Base-by-base conservation (phyloP, 345 rosid genomes). In the Bruguiera parviflora region DNA sequence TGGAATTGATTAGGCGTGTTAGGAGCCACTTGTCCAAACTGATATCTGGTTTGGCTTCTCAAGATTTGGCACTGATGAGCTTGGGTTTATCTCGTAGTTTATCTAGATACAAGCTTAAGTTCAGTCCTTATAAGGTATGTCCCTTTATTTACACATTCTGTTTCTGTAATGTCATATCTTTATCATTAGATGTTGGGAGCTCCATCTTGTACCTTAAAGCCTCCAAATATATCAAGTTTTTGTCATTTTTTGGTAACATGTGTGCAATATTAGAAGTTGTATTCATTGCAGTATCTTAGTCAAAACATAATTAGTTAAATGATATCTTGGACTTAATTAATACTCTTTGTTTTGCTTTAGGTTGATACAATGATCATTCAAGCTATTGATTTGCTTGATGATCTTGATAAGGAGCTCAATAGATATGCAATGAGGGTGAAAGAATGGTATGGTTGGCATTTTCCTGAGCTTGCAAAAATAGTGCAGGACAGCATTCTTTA, bases 381-480 rank as follows among this genome's bases (percentile, higher is more conserved):
- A 73, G 97, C 97, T 5, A 90, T 95, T 72, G 93, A 97, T 15
- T 81, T 95, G 58, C 93, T 92, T 66, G 98, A 92, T 53, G 97
- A 95, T 73, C 98, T 95, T 72, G 98, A 95, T 79, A 95, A 92
- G 76, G 97, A 92, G 81, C 96, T 92, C 7, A 92, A 92, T 74
- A 87, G 89, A 2, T 92, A 92, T 68, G 96, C 96, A 3, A 95
- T 90, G 98, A 90, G 96, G 71, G 92, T 90, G 46, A 82, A 89
- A 15, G 96, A 95, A 61, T 88, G 96, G 97, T 92, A 90, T 21
- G 98, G 97, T 35, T 95, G 96, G 98, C 99, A 95, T 85, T 92
- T 95, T 75, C 99, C 96, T 0, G 99, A 95, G 87, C 98, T 92
- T 63, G 89, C 94, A 2, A 92, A 86, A 87, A 90, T 95, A 71